A percentile compares a stretch with the other conserved stretches of the same genome.
phyloP scores from a whole-genome alignment of 345 rosid species.

The Camelina neglecta region DNA sequence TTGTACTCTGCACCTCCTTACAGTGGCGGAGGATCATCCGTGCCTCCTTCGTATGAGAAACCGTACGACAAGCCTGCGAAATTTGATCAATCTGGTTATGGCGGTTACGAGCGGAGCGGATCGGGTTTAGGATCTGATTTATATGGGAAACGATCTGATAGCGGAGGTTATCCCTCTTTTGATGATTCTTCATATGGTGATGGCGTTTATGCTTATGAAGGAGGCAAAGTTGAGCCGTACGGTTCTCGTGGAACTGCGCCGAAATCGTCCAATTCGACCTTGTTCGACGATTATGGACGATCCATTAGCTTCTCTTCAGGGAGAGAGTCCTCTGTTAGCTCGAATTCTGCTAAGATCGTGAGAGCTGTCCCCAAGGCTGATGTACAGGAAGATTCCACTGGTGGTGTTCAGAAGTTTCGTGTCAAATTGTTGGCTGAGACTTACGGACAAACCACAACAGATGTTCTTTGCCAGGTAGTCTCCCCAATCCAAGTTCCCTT shows the following conservation, averaged over 20 bases:
- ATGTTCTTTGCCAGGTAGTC: conserved; percentile 92
- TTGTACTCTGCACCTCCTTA: conserved; percentile 51
- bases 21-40: conserved; percentile 48
- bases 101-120: conserved; percentile 50
- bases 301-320: conserved; percentile 65
- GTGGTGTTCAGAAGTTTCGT: conserved; percentile 95
- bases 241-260: conserved; percentile 95
- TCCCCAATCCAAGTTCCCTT: neutral
- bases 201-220: conserved; percentile 85
- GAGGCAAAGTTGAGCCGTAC: conserved; percentile 85
- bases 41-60: conserved; percentile 51
- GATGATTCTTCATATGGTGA: conserved; percentile 70
- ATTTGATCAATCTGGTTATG: conserved; percentile 58
- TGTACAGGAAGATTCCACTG: conserved; percentile 70
- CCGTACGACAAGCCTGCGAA: conserved; percentile 60
- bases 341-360: conserved; percentile 71
- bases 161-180: conserved; percentile 48
- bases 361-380: conserved; percentile 93
- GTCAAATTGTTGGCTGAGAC: conserved; percentile 90
- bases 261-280: conserved; percentile 69
- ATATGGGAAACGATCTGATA: conserved; percentile 66
- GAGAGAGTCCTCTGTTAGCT: conserved; percentile 54
- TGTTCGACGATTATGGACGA: conserved; percentile 95
- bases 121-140: conserved; percentile 66
- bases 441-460: conserved; percentile 82